Base-by-base conservation (phyloP, 2,329 filamentous ascomycete genomes). In the Colletotrichum sp. region DNA sequence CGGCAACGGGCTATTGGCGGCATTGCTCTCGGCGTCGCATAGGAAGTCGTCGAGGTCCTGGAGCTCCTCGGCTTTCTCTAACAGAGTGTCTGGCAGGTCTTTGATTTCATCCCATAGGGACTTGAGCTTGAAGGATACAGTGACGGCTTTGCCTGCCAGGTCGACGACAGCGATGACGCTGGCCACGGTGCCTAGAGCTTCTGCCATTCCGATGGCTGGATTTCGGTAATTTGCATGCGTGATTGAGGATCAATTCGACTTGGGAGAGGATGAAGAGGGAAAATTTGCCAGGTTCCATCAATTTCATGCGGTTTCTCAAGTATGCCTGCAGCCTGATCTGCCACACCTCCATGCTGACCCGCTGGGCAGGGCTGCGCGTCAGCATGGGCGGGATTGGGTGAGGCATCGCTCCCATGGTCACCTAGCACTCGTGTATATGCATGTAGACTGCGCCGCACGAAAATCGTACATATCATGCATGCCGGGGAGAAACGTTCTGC, bases 41-140 rank as follows among this genome's bases (percentile, higher is more conserved):
- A 76, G 32, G 15, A 73, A 55, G 1, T 69, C 57, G 15, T 70
- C 61, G 19, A 74, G 19, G 19, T 66, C 34, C 5, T 34, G 19
- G 15, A 74, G 52, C 8, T 65, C 44, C n/a, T 74, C 74, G 12
- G 25, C 59, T 25, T 69, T 65, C 2, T 52, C 27, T 3, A 60
- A 25, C 4, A 76, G 61, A 4, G 19, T n/a, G 3, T 3, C 15
- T 7, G 71, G 59, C 1, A 81, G 65, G 5, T 79, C 66, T 2
- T 74, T 77, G 5, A 79, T 67, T 13, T 81, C 60, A 1, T 60
- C 11, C 6, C 78, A 71, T 0, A 83, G 75, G 0, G 22, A 57
- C 5, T 71, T 30, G 1, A 79, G 71, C 15, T 76, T 76, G 55
- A 74, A 5, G 5, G 78, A 79, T n/a, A 75, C 66, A 28, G 61